A percentile compares a stretch with the other conserved stretches of the same genome.
Conservation (phyloP, 2,329 filamentous ascomycete genomes). For the Fusarium sp. region DNA sequence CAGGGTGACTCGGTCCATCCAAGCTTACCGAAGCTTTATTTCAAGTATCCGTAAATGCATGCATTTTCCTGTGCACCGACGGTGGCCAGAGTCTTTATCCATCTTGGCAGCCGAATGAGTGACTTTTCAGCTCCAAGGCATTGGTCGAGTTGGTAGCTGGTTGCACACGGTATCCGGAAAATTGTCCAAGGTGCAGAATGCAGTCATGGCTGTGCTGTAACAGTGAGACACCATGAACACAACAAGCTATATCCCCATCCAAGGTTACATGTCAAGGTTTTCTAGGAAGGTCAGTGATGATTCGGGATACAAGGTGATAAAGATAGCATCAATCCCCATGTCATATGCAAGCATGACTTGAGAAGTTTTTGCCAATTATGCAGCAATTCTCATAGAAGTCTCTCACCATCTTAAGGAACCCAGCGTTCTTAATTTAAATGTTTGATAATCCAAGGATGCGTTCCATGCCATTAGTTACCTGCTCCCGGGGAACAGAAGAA, state of each 20-base stretch:
- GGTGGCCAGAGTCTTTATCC: background rate
- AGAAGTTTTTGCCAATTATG: background rate
- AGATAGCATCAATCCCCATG: constrained; percentile 20
- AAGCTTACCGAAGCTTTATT: background rate
- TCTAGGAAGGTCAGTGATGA: background rate
- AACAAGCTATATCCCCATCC: background rate
- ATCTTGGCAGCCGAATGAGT: constrained; percentile 15
- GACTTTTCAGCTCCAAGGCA: constrained; percentile 13
- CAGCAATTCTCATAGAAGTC: background rate
- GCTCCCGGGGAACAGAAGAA: too few species aligned
- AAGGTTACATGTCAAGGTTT: background rate
- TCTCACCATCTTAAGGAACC: background rate
- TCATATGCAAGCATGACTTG: background rate
- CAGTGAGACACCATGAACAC: constrained; percentile 9
- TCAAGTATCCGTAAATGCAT: background rate
- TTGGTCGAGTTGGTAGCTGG: background rate
- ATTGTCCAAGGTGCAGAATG: constrained; percentile 2
- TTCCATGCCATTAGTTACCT: too few species aligned
- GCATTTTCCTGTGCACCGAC: background rate
- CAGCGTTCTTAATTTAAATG: background rate
- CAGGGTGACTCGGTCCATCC: background rate
- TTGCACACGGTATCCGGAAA: constrained; percentile 10
- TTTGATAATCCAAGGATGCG: background rate
- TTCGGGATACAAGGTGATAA: constrained; percentile 12
- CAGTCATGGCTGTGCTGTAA: constrained; percentile 10